Evolutionary conservation across 1,139 yeast species (phyloP), one percentile per base, ranked within the genome.

Genomic region (Meyerozyma smithsonii): DNA sequence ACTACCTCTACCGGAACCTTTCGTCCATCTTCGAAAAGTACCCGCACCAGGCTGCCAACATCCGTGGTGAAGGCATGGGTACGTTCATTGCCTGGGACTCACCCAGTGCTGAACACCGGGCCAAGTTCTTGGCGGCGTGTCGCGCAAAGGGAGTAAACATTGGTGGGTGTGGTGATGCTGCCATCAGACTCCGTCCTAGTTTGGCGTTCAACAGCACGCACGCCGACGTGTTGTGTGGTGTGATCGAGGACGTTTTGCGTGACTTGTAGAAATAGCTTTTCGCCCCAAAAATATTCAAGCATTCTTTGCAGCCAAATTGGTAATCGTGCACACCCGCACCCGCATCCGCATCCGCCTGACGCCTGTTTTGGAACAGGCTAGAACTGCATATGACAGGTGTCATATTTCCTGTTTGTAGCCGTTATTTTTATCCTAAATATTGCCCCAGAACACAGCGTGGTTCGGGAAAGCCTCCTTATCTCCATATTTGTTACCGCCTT

Each of bases 11-110:
- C 59, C 54, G 46, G 2, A 69, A 72, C 47, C 69, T 83, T 48
- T 65, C 62, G 42, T 50, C 53, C 4, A 49, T 81, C 28, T 64
- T 74, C 40, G 48, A 53, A 8, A 66, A 72, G 48, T 68, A 69
- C 52, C 79, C 82, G 17, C 54, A 59, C 16, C 59, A 61, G 46
- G 60, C 79, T 38, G 58, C 58, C 44, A 75, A 77, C 58, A 68
- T 83, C 56, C 75, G 90, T 64, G 89, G 90, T 44, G 73, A 81
- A 53, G 62, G 67, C 47, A 77, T 77, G 58, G 89, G 85, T 43
- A 81, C 87, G 18, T 82, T 81, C 56, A 80, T 82, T 56, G 88
- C 89, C n/a, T 83, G 85, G 82, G 84, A 80, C 54, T 69, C 79
- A 51, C 69, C 66, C 38, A 58, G 66, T 36, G 56, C 72, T 15